Percentiles rank a stretch among this genome's conserved stretches.
These are phyloP conservation scores for Metschnikowia matae DNA, from an alignment of 805 yeast genomes.

Conservation along the genomic window DNA sequence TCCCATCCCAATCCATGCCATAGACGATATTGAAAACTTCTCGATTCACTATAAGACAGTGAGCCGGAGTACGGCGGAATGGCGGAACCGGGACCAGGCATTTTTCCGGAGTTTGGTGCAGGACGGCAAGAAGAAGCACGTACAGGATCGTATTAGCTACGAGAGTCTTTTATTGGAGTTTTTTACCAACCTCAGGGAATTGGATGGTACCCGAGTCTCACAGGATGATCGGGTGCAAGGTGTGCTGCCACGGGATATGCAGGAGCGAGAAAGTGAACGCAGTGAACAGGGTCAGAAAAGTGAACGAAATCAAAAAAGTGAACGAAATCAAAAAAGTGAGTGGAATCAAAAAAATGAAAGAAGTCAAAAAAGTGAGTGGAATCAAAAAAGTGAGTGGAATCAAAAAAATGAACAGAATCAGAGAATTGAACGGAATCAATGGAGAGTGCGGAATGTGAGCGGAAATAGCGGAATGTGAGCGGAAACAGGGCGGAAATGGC, in stretches of 20 bases:
- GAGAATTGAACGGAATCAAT: background rate
- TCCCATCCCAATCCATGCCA: slow-evolving; percentile 42
- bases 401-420: background rate
- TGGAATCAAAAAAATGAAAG: background rate
- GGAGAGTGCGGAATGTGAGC: background rate
- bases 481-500: too few species aligned
- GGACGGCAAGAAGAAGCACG: slow-evolving; percentile 16
- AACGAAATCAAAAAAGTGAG: background rate
- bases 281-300: background rate
- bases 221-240: slow-evolving; percentile 4
- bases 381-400: too few species aligned
- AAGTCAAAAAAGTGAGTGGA: background rate
- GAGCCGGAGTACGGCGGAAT: slow-evolving; percentile 31
- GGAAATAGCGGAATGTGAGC: too few species aligned
- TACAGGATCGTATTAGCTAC: slow-evolving; percentile 28
- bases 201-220: slow-evolving; percentile 33
- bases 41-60: slow-evolving; percentile 43
- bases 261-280: background rate
- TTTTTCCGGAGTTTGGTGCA: slow-evolving; percentile 24
- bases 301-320: background rate
- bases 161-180: slow-evolving; percentile 33
- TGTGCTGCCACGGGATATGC: background rate
- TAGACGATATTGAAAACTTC: slow-evolving; percentile 52
- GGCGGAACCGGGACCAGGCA: slow-evolving; percentile 37
- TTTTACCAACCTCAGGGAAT: slow-evolving; percentile 28